Base-by-base conservation (phyloP, 441 rosid genomes). In the Geranium incanum region DNA sequence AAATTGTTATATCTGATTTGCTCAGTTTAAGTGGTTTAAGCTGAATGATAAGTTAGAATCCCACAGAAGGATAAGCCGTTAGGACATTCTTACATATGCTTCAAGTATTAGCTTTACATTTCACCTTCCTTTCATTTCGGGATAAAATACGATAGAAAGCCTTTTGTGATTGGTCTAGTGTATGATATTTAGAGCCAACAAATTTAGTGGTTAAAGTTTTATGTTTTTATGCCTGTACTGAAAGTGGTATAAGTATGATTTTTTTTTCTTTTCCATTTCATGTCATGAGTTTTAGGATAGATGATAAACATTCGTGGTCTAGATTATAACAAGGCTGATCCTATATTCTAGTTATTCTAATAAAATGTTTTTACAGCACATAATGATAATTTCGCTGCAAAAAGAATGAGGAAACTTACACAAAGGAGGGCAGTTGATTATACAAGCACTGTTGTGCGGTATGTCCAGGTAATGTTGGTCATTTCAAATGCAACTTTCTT, bases 371-470 rank as follows among this genome's bases (percentile, higher is more conserved):
- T 78, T 72, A 75, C 81, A 90, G 93, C 83, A 48, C 92, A 89
- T 69, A 84, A 77, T 0, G 95, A 95, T 68, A 82, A 73, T 81
- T 90, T 85, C 80, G 93, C 89, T 52, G 91, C 89, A 3, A 92
- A 83, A 83, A 87, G 97, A 72, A 95, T 92, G 95, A 85, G 99
- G 80, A 92, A 89, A 76, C 93, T 90, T 64, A 90, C 96, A 1
- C 96, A 92, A 72, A 89, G 97, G 88, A 87, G 92, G 75, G 93
- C 97, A 68, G 98, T 95, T 76, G 98, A 95, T 83, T 95, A 95
- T 72, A 92, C 96, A 1, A 95, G 97, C 75, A 85, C 98, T 15
- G 97, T 92, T 77, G 99, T 89, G 23, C 90, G 84, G 60, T 92
- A 90, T 68, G 86, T 85, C 80, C 95, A 92, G 94, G 99, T 92